Conservation (phyloP, 257 asterid genomes). For the Marsdenia floribunda region DNA sequence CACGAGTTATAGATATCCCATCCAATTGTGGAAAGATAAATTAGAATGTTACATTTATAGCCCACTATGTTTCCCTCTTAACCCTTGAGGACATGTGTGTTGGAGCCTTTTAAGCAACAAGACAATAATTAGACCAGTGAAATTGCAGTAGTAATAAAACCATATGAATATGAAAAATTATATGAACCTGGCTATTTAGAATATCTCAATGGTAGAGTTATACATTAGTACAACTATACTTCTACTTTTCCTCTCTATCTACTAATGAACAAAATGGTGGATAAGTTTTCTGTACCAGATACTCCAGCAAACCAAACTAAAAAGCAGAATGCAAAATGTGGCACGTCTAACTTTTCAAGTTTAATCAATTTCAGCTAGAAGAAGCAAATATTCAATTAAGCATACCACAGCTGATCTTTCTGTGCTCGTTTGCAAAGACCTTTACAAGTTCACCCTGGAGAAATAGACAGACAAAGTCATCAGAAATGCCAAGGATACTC, state of each 20-base stretch:
- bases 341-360: neutral
- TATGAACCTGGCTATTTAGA: no score
- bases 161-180: no score
- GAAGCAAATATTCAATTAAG: constrained; percentile 12
- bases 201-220: neutral
- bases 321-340: neutral
- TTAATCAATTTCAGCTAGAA: constrained; percentile 17
- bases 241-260: neutral
- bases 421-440: constrained; percentile 89
- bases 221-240: neutral
- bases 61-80: neutral
- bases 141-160: neutral
- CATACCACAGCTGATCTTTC: constrained; percentile 83
- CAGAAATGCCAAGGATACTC: constrained; percentile 19
- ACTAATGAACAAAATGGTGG: neutral
- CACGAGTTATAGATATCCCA: neutral
- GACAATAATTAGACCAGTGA: neutral
- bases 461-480: constrained; percentile 27
- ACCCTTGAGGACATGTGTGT: neutral
- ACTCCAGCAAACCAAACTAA: neutral
- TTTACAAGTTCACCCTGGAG: constrained; percentile 92
- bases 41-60: neutral
- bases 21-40: neutral
- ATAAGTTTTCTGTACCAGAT: neutral
- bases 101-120: neutral